phyloP scores from a whole-genome alignment of 371 early-diverging fungal genomes.

The Mortierella sp. region DNA sequence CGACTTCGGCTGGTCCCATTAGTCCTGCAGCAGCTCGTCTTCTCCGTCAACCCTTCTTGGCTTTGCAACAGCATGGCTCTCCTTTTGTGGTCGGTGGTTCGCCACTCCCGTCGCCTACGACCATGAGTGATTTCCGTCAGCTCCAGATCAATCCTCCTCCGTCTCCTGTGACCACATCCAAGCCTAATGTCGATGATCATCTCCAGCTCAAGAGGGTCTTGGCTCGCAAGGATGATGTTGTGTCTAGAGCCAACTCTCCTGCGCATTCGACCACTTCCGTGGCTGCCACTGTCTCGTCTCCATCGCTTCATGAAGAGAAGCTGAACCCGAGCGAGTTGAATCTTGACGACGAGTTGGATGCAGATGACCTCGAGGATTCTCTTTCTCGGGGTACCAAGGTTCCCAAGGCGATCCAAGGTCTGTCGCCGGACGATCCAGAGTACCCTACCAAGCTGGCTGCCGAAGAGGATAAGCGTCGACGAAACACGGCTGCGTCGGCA shows the following conservation, averaged over 20 bases:
- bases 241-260: slow-evolving; percentile 1
- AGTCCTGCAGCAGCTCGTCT: slow-evolving; percentile 35
- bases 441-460: slow-evolving; percentile 50
- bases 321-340: slow-evolving; percentile 1
- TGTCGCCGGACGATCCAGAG: slow-evolving; percentile 28
- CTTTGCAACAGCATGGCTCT: slow-evolving; percentile 18
- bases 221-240: slow-evolving; percentile 9
- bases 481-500: slow-evolving; percentile 96
- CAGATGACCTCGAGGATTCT: neutral
- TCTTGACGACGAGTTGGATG: slow-evolving; percentile 15
- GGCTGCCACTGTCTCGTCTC: slow-evolving; percentile 15
- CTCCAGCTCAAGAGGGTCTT: slow-evolving; percentile 7
- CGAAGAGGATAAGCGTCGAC: slow-evolving; percentile 86
- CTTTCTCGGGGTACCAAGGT: neutral
- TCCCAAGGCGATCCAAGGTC: slow-evolving; percentile 20
- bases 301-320: slow-evolving; percentile 8
- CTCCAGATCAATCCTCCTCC: slow-evolving; percentile 16
- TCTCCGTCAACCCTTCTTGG: slow-evolving; percentile 38
- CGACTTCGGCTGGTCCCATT: slow-evolving; percentile 15
- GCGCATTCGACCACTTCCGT: slow-evolving; percentile 18
- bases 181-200: slow-evolving; percentile 31
- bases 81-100: slow-evolving; percentile 13
- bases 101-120: slow-evolving; percentile 35
- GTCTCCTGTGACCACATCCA: slow-evolving; percentile 12
- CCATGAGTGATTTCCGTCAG: slow-evolving; percentile 48